A percentile compares a stretch with the other conserved stretches of the same genome.
Evolutionary conservation across 192 early-diverging fungal genomes (phyloP).

Genomic region (Jimgerdemannia flammicorona): DNA sequence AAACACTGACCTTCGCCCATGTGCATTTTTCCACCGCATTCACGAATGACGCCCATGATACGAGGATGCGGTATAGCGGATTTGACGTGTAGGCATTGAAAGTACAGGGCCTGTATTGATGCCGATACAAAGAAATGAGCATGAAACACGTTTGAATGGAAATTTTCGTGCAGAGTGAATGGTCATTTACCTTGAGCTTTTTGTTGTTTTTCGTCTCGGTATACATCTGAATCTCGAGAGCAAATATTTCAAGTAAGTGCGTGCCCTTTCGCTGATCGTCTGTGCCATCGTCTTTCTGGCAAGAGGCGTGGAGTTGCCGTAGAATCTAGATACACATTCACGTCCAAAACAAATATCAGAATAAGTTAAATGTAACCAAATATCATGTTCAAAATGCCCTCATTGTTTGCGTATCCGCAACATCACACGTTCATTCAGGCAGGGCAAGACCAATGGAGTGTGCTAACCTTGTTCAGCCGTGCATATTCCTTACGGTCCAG

Average conservation of each 20-base stretch:
- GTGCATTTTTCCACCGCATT: conserved; percentile 98
- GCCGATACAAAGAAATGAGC: not conserved
- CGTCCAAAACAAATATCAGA: not conserved
- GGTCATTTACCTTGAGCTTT: conserved; percentile 69
- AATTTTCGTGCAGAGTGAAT: not conserved
- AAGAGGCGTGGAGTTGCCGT: conserved; percentile 65
- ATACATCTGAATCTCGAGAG: conserved; percentile 97
- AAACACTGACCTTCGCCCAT: conserved; percentile 78
- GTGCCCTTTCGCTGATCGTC: conserved; percentile 93
- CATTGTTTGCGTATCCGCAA: not conserved
- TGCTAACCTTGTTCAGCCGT: conserved; percentile 59
- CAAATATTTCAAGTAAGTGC: conserved; percentile 88
- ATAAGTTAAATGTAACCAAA: not conserved
- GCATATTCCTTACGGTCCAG: conserved; percentile 78
- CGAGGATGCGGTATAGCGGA: conserved; percentile 95
- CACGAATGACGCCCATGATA: conserved; percentile 95
- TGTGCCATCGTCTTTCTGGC: conserved; percentile 75
- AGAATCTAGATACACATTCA: conserved; percentile 51
- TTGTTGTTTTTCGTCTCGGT: conserved; percentile 82
- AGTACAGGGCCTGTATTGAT: conserved; percentile 61
- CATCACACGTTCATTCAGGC: not conserved
- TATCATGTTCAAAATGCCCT: not conserved
- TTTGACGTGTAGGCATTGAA: conserved; percentile 83
- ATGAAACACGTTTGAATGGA: not conserved
- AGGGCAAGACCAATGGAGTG: not conserved